phyloP scores from a whole-genome alignment of 2,329 filamentous ascomycete species.

The Helicocarpus griseus region DNA sequence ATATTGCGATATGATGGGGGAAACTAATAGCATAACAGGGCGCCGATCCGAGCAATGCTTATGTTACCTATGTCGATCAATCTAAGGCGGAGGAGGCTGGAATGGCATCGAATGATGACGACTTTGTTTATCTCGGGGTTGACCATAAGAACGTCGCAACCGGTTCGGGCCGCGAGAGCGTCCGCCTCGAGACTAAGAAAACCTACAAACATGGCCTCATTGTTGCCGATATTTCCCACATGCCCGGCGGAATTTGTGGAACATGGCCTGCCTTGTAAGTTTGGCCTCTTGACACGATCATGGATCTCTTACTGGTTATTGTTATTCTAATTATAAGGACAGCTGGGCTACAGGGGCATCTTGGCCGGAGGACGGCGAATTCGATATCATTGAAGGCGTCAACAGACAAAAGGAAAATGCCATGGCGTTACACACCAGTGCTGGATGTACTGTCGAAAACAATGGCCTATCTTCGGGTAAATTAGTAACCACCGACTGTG shows the following conservation, averaged over 20 bases:
- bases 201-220: conserved; percentile 58
- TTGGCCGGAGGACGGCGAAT: conserved; percentile 64
- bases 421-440: conserved; percentile 58
- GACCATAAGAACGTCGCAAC: conserved; percentile 51
- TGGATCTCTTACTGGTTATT: conserved; percentile 1
- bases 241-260: conserved; percentile 62
- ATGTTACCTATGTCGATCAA: conserved; percentile 58
- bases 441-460: conserved; percentile 49
- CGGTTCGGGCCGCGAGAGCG: conserved; percentile 54
- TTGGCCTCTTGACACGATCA: neutral
- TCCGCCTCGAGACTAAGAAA: conserved; percentile 59
- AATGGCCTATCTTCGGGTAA: conserved; percentile 39
- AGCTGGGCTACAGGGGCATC: conserved; percentile 52
- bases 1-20: neutral
- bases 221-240: conserved; percentile 62
- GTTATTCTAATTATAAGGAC: conserved; percentile 7
- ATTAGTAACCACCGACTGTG: conserved; percentile 48
- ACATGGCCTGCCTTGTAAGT: conserved; percentile 60
- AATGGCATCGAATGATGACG: conserved; percentile 48
- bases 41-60: conserved; percentile 63
- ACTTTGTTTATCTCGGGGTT: conserved; percentile 58
- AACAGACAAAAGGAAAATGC: conserved; percentile 51
- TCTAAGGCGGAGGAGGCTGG: conserved; percentile 47
- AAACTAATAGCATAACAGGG: conserved; percentile 18
- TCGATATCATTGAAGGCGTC: conserved; percentile 73